These are phyloP conservation scores for Lactifluus subvellereus DNA, from an alignment of 768 basidiomycete genomes.

Conservation along the genomic window DNA sequence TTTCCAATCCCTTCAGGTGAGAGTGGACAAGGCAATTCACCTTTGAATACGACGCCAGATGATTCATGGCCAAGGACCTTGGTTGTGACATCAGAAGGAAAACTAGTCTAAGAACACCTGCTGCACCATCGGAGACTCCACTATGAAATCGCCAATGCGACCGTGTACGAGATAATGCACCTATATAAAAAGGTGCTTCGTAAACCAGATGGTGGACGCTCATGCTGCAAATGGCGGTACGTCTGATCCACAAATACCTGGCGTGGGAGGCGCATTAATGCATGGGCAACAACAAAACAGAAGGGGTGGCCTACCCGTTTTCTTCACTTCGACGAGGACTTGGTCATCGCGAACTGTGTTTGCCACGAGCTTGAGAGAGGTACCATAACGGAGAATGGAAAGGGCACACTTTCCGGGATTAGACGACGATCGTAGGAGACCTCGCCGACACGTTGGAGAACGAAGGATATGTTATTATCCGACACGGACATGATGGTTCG, in stretches of 20 bases:
- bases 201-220: slow-evolving; percentile 20
- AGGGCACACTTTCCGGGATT: slow-evolving; percentile 61
- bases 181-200: slow-evolving; percentile 32
- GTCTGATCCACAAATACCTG: slow-evolving; percentile 91
- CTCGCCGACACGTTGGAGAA: slow-evolving; percentile 62
- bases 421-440: slow-evolving; percentile 67
- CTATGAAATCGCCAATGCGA: slow-evolving; percentile 73
- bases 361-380: slow-evolving; percentile 7
- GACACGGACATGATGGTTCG: slow-evolving; percentile 40
- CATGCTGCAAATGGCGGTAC: slow-evolving; percentile 35
- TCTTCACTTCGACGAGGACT: slow-evolving; percentile 85
- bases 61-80: slow-evolving; percentile 97
- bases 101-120: slow-evolving; percentile 1
- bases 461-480: slow-evolving; percentile 79
- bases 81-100: background rate
- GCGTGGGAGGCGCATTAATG: slow-evolving; percentile 6
- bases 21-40: slow-evolving; percentile 31
- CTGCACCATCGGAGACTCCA: slow-evolving; percentile 71
- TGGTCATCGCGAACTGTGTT: slow-evolving; percentile 60
- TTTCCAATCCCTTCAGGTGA: background rate
- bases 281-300: slow-evolving; percentile 5
- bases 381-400: background rate
- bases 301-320: slow-evolving; percentile 58
- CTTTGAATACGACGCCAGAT: slow-evolving; percentile 67
- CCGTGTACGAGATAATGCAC: slow-evolving; percentile 79